Base-by-base conservation (phyloP, 2,329 filamentous ascomycete species). In the Cladosporium phlei region DNA sequence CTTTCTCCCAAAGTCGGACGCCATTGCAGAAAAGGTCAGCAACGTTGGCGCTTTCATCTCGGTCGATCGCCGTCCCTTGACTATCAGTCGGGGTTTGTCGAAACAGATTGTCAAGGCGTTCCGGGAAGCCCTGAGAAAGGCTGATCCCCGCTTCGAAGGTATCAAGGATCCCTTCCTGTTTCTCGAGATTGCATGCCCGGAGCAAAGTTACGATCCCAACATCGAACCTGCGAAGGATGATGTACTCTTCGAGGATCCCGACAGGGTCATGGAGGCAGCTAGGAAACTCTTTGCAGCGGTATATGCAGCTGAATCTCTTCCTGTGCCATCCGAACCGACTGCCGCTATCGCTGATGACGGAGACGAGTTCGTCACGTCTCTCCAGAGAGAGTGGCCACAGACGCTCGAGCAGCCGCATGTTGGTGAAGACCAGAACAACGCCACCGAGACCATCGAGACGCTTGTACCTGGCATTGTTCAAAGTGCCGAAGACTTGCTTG, bases 161-260 rank as follows among this genome's bases (percentile, higher is more conserved):
- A 54, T 70, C 17, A 72, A 70, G 14, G 75, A 78, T 40, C 74
- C 76, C 0, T 88, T 89, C 58, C 64, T 88, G 30, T 73, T 73
- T 30, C 64, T 90, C 28, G 76, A 80, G 47, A 79, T 90, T 22
- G 62, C 61, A 11, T 89, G 84, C 57, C 75, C 79, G 0, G 59
- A 68, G 1, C 73, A 74, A 21, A 81, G 72, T 48, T 90, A 90
- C 56, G 86, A 90, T 64, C 71, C 75, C 1, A 90, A 89, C 54
- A 65, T 89, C 5, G 80, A 88, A 50, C 78, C 85, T 3, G 71
- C 79, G 3, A 90, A 90, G 59, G 80, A 87, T 47, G 79, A 88
- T 55, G 74, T 90, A 2, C 58, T 88, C 1, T 88, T 90, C 57
- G 70, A 69, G 4, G 69, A 86, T 40, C 76, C 82, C 2, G 56